These are phyloP conservation scores for Hygrophila difformis DNA, from an alignment of 257 asterid species.

Conservation along the genomic window DNA sequence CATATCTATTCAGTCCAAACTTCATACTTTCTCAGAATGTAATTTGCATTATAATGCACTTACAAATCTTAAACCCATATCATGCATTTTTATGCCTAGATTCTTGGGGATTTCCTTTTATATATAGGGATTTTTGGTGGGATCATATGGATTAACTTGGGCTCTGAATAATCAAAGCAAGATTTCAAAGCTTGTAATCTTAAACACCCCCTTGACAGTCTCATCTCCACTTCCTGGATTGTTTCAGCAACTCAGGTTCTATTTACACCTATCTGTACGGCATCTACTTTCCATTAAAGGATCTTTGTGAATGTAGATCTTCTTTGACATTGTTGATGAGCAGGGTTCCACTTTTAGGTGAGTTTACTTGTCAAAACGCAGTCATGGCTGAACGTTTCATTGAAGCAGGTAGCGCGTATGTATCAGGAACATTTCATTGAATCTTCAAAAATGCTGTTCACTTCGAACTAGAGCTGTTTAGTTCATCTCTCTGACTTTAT, in stretches of 20 bases:
- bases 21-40: constrained; percentile 6
- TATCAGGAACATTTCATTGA: constrained; percentile 36
- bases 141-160: constrained; percentile 97
- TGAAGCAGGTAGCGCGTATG: constrained; percentile 99
- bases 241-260: constrained; percentile 81
- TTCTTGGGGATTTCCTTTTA: constrained; percentile 10
- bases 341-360: constrained; percentile 94
- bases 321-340: constrained; percentile 18
- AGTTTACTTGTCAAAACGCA: constrained; percentile 91
- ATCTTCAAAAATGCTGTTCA: constrained; percentile 3
- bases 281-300: constrained; percentile 10
- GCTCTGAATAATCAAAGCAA: constrained; percentile 70
- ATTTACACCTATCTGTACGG: background rate
- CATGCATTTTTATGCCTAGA: background rate
- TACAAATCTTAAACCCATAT: background rate
- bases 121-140: constrained; percentile 85
- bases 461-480: constrained; percentile 7
- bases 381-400: constrained; percentile 95
- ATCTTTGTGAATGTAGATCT: constrained; percentile 9
- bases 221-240: constrained; percentile 96
- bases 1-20: background rate
- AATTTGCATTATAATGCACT: background rate
- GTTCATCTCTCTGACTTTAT: constrained; percentile 8
- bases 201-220: constrained; percentile 77
- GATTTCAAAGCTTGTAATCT: constrained; percentile 69